These are phyloP conservation scores for Pestalotiopsis sp. DNA, from an alignment of 2,329 filamentous ascomycete species.

Conservation along the genomic window DNA sequence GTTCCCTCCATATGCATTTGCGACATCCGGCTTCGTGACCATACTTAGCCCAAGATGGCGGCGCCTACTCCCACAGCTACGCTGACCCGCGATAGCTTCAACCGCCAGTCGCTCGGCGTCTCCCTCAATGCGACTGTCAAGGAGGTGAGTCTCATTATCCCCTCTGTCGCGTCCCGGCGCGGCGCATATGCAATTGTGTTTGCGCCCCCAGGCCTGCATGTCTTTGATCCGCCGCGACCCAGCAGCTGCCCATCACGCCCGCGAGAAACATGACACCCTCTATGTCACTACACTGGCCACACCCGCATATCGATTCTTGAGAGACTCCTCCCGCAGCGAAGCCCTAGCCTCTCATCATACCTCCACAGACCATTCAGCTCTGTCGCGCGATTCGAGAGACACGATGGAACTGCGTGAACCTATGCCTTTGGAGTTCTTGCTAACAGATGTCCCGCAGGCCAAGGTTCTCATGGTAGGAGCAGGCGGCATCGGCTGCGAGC, in stretches of 20 bases:
- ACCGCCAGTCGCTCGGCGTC: constrained; percentile 68
- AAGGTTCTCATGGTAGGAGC: constrained; percentile 93
- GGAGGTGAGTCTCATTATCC: constrained; percentile 53
- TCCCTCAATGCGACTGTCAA: constrained; percentile 68
- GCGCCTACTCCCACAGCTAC: constrained; percentile 10
- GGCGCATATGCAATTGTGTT: constrained; percentile 8
- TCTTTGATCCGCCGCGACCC: not conserved
- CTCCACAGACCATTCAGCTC: not conserved
- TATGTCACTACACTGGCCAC: not conserved
- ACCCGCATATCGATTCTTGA: not conserved
- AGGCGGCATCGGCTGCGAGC: constrained; percentile 95
- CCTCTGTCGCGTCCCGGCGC: not conserved
- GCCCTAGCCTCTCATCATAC: not conserved
- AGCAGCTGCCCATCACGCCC: not conserved
- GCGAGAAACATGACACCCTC: not conserved
- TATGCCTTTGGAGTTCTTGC: constrained; percentile 23
- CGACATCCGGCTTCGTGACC: constrained; percentile 1
- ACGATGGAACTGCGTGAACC: constrained; percentile 19
- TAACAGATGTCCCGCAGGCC: constrained; percentile 58
- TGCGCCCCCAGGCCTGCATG: constrained; percentile 10
- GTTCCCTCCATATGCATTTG: constrained; percentile 8
- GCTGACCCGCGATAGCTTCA: constrained; percentile 53
- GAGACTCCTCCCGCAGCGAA: not conserved
- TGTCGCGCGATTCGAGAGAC: not conserved
- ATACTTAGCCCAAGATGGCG: constrained; percentile 11